Base-by-base conservation (phyloP, 1,284 basidiomycete genomes). In the Porodaedalea pini region DNA sequence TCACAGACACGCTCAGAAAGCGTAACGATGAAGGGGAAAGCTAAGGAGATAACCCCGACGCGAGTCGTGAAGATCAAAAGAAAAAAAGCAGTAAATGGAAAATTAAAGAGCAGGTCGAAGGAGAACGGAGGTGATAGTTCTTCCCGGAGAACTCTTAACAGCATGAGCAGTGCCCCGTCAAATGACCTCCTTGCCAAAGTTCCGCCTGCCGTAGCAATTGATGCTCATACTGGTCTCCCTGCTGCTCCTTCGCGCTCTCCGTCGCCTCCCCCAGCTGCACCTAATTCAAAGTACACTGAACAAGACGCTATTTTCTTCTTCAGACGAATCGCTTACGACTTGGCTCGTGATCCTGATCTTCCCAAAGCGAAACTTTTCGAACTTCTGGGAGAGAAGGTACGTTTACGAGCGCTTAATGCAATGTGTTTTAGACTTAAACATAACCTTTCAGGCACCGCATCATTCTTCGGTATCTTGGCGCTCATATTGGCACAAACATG, bases 171-270 rank as follows among this genome's bases (percentile, higher is more conserved):
- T 39, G 47, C 50, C 23, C 58, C 58, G 1, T 34, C 50, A 8
- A 37, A 34, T n/a, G 39, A 37, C n/a, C 27, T 61, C 8, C 51
- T 61, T 21, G 52, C 43, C 10, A 34, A 31, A 17, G 39, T 61
- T 8, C 59, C 59, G 5, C 37, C 55, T 54, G 51, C 50, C 7
- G 59, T 61, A 21, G 41, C 51, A 13, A 57, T 61, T 19, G 59
- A 61, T 40, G 36, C 41, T 8, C 8, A 50, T 31, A 61, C 59
- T 21, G 59, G 59, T 23, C 71, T 84, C 41, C 84, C 85, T 2
- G 73, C 76, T 8, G 80, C 82, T 11, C 83, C 84, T 7, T 82
- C 83, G 19, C 79, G 83, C 40, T 81, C 81, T n/a, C 86, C 86
- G 2, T 80, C 76, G 2, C 86, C 86, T 31, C 86, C 86, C 2